Evolutionary conservation across 768 basidiomycete genomes (phyloP).

Genomic region (Russula foetens): DNA sequence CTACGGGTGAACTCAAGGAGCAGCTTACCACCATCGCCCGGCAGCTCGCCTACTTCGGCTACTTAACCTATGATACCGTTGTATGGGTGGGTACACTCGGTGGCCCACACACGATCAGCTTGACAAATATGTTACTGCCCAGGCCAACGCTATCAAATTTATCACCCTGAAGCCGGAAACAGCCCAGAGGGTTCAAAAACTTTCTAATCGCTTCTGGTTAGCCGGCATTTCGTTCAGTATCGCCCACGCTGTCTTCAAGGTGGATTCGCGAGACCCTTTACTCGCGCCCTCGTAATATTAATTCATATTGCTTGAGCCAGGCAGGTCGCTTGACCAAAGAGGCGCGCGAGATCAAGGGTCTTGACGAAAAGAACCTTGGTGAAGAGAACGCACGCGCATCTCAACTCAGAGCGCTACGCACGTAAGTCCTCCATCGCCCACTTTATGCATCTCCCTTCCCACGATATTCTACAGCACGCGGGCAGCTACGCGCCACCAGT

Average conservation of each 20-base stretch:
- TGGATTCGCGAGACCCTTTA: constrained; percentile 18
- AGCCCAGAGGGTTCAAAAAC: constrained; percentile 49
- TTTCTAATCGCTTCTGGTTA: constrained; percentile 81
- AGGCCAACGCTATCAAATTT: constrained; percentile 65
- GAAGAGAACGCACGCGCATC: constrained; percentile 58
- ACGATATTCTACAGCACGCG: constrained; percentile 40
- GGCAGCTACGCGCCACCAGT: constrained; percentile 62
- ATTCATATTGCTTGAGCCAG: constrained; percentile 29
- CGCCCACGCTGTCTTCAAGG: constrained; percentile 61
- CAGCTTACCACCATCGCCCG: constrained; percentile 71
- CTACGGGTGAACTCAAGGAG: constrained; percentile 51
- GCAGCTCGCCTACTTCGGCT: constrained; percentile 86
- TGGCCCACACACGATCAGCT: neutral
- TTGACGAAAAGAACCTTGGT: constrained; percentile 62
- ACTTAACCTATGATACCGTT: constrained; percentile 73
- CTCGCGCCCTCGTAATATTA: neutral
- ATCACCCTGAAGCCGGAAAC: constrained; percentile 52
- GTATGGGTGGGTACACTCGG: constrained; percentile 59
- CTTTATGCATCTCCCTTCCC: constrained; percentile 7
- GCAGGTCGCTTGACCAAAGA: constrained; percentile 55
- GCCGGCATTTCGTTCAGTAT: constrained; percentile 80
- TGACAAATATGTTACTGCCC: neutral
- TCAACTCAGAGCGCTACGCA: constrained; percentile 47
- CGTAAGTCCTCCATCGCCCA: constrained; percentile 32
- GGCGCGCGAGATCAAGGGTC: constrained; percentile 40